phyloP scores from a whole-genome alignment of 2,329 filamentous ascomycete species.

The Hypoxylon sp. region DNA sequence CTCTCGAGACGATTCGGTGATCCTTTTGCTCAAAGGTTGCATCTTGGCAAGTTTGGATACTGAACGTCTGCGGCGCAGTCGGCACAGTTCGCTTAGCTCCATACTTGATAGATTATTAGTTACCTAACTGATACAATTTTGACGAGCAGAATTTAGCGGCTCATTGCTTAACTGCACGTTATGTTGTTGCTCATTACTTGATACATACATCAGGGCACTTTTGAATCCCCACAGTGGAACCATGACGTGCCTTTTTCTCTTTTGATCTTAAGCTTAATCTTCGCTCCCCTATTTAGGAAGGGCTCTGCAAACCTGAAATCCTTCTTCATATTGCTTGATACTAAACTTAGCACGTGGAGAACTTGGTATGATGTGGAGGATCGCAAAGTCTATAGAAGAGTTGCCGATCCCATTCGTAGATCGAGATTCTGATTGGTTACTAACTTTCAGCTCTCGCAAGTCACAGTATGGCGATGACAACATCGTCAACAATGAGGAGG shows the following conservation, averaged over 20 bases:
- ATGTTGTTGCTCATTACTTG: too few relatives aligned
- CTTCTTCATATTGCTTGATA: conserved; percentile 2
- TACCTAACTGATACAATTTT: conserved; percentile 3
- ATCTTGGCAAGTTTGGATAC: background rate
- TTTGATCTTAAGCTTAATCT: background rate
- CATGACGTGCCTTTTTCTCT: conserved; percentile 2
- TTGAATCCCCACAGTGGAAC: background rate
- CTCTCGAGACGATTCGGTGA: conserved; percentile 56
- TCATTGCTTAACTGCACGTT: too few relatives aligned
- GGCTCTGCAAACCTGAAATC: background rate
- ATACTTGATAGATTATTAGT: background rate
- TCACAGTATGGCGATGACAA: conserved; percentile 8
- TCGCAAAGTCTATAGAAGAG: background rate
- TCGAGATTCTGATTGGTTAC: conserved; percentile 5
- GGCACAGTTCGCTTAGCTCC: background rate
- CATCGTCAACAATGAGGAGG: conserved; percentile 3
- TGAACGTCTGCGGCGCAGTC: background rate
- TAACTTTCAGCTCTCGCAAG: background rate
- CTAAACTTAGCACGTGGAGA: conserved; percentile 4
- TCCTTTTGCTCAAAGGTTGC: background rate
- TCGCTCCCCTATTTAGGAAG: conserved; percentile 4
- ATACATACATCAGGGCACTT: conserved; percentile 1
- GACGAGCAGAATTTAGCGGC: background rate
- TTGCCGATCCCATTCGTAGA: background rate
- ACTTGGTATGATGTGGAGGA: conserved; percentile 3